Conservation (phyloP, 176 grass and related monocot genomes). For the Aegilops sharonensis region DNA sequence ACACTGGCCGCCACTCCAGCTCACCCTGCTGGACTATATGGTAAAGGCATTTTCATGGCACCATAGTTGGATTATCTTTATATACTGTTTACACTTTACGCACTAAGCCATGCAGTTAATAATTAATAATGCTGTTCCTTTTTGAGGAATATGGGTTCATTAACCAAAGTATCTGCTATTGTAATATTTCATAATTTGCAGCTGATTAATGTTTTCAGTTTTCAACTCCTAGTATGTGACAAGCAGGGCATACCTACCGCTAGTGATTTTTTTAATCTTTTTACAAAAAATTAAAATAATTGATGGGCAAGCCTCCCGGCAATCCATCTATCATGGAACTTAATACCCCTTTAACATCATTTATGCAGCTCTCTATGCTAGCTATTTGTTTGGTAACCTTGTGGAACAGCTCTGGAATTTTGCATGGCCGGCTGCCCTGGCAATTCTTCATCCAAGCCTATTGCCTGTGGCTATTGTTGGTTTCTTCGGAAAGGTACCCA, state of each 20-base stretch:
- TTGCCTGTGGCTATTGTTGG: constrained; percentile 90
- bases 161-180: not conserved
- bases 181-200: not conserved
- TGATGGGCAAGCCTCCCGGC: not conserved
- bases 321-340: constrained; percentile 5
- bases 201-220: not conserved
- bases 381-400: constrained; percentile 88
- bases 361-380: constrained; percentile 80
- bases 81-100: not conserved
- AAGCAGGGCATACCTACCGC: not conserved
- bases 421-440: constrained; percentile 82
- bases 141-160: not conserved
- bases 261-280: not conserved
- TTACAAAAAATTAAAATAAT: not conserved
- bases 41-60: constrained; percentile 27
- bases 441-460: constrained; percentile 83
- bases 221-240: not conserved
- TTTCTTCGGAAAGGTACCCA: constrained; percentile 89
- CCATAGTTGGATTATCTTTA: not conserved
- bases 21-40: constrained; percentile 77
- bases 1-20: constrained; percentile 73
- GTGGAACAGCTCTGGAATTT: constrained; percentile 98
- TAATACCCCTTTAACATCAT: constrained; percentile 33
- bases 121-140: not conserved
- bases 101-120: not conserved